Evolutionary conservation across 2,329 filamentous ascomycete genomes (phyloP), one percentile per base, ranked within the genome.

Genomic region (Colletotrichum gloeosporioides): DNA sequence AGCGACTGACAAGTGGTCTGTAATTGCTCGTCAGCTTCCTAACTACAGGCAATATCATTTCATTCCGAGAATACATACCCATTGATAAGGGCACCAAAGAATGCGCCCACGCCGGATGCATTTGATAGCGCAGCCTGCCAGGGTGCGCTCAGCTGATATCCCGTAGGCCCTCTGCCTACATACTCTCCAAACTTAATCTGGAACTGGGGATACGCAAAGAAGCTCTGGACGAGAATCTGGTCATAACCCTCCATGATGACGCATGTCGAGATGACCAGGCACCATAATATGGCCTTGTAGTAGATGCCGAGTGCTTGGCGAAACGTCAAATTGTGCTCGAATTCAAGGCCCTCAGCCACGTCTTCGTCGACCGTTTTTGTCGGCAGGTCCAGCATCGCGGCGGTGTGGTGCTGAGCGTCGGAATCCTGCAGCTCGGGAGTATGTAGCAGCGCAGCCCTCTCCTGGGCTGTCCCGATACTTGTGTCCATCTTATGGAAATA

Each of bases 81-180:
- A 75, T 86, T 86, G 57, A 87, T 70, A n/a, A 86, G 79, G 3
- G 87, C 81, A 1, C 88, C 88, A 3, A 89, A 22, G 15, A 90
- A 86, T 53, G 85, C 84, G 9, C 88, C 88, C 8, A 86, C 82
- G 9, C 83, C 80, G 1, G 84, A 82, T 13, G 83, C 86, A 55
- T 86, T 87, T 22, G 82, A 81, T 2, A 90, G 80, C 0, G 82
- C 86, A 1, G 86, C 84, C 78, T 89, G 87, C 88, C 88, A 89
- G 7, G 83, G 78, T 0, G 86, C 84, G 2, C 84, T 82, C 44
- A 90, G 81, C 76, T 88, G 79, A 62, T 80, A 65, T 22, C 62
- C 62, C 10, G 62, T 65, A 15, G 5, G 59, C 64, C 39, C 79
- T 80, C 18, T 80, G 65, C 27, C 76, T 78, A 65, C 62, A 29